Evolutionary conservation across 1,284 basidiomycete genomes (phyloP).

Genomic region (Lentinula novae-zelandiae): DNA sequence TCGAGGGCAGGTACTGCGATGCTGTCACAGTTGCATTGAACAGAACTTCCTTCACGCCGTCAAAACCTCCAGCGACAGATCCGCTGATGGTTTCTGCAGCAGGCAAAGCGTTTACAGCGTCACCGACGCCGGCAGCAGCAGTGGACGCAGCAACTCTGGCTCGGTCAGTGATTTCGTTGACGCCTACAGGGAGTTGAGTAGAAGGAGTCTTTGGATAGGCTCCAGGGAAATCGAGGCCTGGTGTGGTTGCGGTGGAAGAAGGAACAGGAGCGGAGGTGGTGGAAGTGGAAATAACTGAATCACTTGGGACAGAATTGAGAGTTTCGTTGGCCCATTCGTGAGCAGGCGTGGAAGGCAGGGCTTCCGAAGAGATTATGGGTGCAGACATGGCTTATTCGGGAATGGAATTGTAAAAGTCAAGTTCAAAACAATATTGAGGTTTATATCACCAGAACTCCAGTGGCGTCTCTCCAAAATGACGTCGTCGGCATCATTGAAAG

Average conservation of each 20-base stretch:
- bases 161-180: neutral
- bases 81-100: conserved; percentile 15
- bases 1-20: conserved; percentile 23
- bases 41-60: conserved; percentile 20
- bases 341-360: conserved; percentile 21
- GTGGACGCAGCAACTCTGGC: neutral
- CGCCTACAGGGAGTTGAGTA: neutral
- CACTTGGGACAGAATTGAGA: neutral
- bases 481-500: neutral
- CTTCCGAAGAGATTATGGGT: conserved; percentile 14
- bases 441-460: neutral
- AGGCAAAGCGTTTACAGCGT: neutral
- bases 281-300: neutral
- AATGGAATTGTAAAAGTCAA: neutral
- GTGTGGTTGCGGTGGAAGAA: conserved; percentile 16
- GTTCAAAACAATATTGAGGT: neutral
- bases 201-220: conserved; percentile 22
- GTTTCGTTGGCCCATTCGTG: conserved; percentile 25
- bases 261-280: neutral
- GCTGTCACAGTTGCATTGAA: conserved; percentile 21
- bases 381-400: neutral
- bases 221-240: conserved; percentile 25
- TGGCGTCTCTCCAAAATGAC: neutral
- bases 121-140: neutral
- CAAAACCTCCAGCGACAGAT: conserved; percentile 12